These are phyloP conservation scores for Trifolium repens DNA, from an alignment of 306 rosid genomes.

Conservation along the genomic window DNA sequence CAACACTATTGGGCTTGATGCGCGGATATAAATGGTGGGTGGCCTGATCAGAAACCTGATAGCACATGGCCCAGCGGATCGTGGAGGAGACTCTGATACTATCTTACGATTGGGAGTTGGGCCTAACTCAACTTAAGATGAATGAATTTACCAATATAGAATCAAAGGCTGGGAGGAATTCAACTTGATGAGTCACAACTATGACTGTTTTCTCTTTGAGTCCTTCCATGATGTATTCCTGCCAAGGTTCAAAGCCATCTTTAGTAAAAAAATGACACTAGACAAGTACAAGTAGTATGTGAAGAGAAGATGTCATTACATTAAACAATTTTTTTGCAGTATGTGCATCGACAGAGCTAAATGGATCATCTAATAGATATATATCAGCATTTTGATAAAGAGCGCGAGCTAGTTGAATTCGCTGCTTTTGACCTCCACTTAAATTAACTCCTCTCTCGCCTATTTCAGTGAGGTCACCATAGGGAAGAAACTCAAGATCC, in stretches of 20 bases:
- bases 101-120: no score
- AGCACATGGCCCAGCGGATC: no score
- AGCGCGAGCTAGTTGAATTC: constrained; percentile 95
- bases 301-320: constrained; percentile 38
- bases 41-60: no score
- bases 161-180: constrained; percentile 60
- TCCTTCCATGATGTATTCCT: constrained; percentile 65
- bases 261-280: not conserved
- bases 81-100: no score
- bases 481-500: constrained; percentile 64
- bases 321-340: constrained; percentile 56
- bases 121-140: no score
- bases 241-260: constrained; percentile 4
- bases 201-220: constrained; percentile 56
- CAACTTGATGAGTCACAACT: constrained; percentile 72
- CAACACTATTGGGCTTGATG: no score
- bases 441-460: constrained; percentile 67
- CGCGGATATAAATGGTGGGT: no score
- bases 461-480: constrained; percentile 57
- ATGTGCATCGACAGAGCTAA: constrained; percentile 74
- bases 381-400: constrained; percentile 76
- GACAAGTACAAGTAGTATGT: not conserved
- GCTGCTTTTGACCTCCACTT: constrained; percentile 91
- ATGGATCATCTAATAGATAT: constrained; percentile 75
- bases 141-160: constrained; percentile 51